phyloP scores from a whole-genome alignment of 495 filamentous ascomycete genomes.

The Penicillium fimorum region DNA sequence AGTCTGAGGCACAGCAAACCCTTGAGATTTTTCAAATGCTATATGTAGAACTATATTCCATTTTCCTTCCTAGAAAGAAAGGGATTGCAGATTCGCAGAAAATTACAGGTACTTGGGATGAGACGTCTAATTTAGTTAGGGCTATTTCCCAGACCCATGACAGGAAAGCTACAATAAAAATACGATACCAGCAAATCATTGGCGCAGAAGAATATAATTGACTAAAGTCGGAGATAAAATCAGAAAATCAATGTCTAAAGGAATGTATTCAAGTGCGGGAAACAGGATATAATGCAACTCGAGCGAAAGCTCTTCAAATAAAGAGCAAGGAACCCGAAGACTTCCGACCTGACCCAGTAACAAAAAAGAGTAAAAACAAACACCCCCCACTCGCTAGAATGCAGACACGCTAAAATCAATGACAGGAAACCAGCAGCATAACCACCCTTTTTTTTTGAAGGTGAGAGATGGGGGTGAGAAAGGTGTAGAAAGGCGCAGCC shows the following conservation, averaged over 20 bases:
- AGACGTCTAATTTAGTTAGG: too few species aligned
- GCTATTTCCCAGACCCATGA: too few species aligned
- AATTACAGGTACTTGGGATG: too few species aligned
- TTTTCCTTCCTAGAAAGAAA: too few species aligned
- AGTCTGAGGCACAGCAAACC: too few species aligned
- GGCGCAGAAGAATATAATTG: background rate
- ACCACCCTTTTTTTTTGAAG: background rate
- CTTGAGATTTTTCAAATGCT: too few species aligned
- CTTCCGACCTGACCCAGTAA: constrained; percentile 1
- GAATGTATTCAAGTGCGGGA: background rate
- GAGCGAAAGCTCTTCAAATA: background rate
- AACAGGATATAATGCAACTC: constrained; percentile 9
- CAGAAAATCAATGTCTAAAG: background rate
- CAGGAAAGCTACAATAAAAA: too few species aligned
- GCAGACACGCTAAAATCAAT: constrained; percentile 14
- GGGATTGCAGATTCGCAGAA: too few species aligned
- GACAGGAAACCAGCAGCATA: background rate
- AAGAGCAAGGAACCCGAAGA: background rate
- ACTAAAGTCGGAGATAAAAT: background rate
- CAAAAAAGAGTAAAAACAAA: background rate
- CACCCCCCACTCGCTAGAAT: constrained; percentile 11
- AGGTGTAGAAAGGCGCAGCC: background rate
- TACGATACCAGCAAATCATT: background rate
- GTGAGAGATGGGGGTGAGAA: background rate
- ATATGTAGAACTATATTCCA: too few species aligned